Evolutionary conservation across 441 rosid species (phyloP).

Genomic region (Pelargonium fulgidum): DNA sequence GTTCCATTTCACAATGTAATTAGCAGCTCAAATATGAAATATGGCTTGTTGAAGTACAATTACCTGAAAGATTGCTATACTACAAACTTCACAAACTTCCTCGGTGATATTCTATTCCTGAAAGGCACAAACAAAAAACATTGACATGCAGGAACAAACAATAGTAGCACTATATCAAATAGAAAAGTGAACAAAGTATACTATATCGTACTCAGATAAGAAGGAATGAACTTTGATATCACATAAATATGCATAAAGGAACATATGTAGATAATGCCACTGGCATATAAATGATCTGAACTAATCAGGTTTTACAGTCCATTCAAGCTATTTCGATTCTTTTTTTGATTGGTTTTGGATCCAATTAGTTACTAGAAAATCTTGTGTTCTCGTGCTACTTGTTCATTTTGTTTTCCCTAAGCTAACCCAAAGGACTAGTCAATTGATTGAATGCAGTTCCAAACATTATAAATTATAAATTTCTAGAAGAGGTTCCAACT

Average conservation of each 20-base stretch:
- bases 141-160: neutral
- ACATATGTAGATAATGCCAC: neutral
- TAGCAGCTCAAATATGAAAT: neutral
- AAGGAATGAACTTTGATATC: neutral
- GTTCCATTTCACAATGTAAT: neutral
- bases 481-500: neutral
- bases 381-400: neutral
- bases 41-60: neutral
- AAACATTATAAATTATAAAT: too few relatives aligned
- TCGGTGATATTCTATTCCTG: neutral
- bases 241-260: neutral
- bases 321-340: neutral
- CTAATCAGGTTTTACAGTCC: neutral
- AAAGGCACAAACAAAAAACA: neutral
- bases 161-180: neutral
- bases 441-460: neutral
- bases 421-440: too few relatives aligned
- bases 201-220: neutral
- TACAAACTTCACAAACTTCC: neutral
- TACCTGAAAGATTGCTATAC: neutral
- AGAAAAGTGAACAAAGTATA: neutral
- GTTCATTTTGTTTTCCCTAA: neutral
- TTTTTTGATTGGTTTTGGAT: neutral
- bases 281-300: neutral
- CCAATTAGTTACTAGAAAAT: neutral